Base-by-base conservation (phyloP, 2,329 filamentous ascomycete species). In the Fusarium oligoseptatum region DNA sequence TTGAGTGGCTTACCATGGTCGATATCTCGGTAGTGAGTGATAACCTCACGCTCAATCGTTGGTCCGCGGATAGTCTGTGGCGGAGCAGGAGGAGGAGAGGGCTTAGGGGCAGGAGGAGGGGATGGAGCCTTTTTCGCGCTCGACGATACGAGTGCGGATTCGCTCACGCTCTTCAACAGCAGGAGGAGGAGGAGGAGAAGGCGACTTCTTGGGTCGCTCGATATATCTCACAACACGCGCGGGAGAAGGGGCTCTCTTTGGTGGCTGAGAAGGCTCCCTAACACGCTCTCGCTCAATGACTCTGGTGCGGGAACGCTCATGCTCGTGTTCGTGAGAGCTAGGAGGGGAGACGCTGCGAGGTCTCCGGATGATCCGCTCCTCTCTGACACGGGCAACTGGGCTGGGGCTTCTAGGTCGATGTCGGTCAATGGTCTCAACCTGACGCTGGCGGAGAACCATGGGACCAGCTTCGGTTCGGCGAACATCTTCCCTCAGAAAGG, bases 11-110 rank as follows among this genome's bases (percentile, higher is more conserved):
- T 86, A 94, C 94, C 95, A 83, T 97, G 94, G 80, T 97, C 94
- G 77, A 97, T 93, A 80, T 96, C 93, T 67, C 92, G 90, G 81
- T 97, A 96, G 83, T 97, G 94, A 0, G 94, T 97, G 75, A 97
- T 95, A 68, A 97, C 92, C 80, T 98, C 94, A 79, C 96, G 91
- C 83, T 96, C 94, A 76, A 97, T 94, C 1, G 92, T 93, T 37
- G 95, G 95, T 22, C 92, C 92, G 48, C 91, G 89, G 77, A 97
- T 92, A 52, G 93, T 88, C 73, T 89, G 88, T 34, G 90, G 91
- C 52, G 89, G 89, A n/a, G 88, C 87, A 10, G 88, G 88, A 14
- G 88, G 87, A 5, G 90, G 89, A 22, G 89, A 88, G 12, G 87
- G 87, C 22, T 71, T 77, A 14, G 88, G 85, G 10, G 85, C 84